phyloP scores from a whole-genome alignment of 2,329 filamentous ascomycete genomes.

The Paradendryphiella salina region DNA sequence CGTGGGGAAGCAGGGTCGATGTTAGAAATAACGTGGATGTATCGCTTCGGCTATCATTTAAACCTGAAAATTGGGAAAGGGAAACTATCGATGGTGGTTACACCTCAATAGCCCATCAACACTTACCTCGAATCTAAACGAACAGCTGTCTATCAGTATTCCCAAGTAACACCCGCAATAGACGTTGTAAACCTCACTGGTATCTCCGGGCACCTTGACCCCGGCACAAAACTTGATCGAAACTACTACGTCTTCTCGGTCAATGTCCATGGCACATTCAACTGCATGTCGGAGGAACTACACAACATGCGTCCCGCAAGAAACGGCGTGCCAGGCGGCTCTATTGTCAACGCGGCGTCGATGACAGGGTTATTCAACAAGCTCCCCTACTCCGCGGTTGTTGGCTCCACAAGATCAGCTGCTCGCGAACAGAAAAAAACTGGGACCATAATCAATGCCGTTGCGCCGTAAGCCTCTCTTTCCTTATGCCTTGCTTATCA shows the following conservation, averaged over 20 bases:
- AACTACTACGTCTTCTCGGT: conserved; percentile 44
- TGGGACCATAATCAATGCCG: conserved; percentile 45
- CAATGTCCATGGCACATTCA: conserved; percentile 44
- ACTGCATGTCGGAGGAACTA: conserved; percentile 40
- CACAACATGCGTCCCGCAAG: conserved; percentile 43
- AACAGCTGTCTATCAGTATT: not conserved
- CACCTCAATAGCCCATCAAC: not conserved
- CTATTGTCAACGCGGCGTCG: conserved; percentile 51
- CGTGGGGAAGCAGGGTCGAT: conserved; percentile 29
- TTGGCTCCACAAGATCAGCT: conserved; percentile 44
- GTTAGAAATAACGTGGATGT: conserved; percentile 41
- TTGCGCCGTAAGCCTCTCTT: conserved; percentile 47
- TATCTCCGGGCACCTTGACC: conserved; percentile 42
- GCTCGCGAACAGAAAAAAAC: conserved; percentile 41
- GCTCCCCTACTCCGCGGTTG: conserved; percentile 30
- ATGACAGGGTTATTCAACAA: conserved; percentile 51
- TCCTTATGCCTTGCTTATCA: not conserved
- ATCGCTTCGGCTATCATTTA: conserved; percentile 10
- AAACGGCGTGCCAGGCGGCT: conserved; percentile 16
- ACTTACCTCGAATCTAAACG: not conserved
- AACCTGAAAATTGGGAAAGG: conserved; percentile 19
- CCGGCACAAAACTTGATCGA: conserved; percentile 33
- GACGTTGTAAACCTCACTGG: conserved; percentile 41
- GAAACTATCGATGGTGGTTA: conserved; percentile 18
- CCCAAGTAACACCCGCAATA: not conserved